These are phyloP conservation scores for Metschnikowia proteae DNA, from an alignment of 805 yeast genomes.

Conservation along the genomic window DNA sequence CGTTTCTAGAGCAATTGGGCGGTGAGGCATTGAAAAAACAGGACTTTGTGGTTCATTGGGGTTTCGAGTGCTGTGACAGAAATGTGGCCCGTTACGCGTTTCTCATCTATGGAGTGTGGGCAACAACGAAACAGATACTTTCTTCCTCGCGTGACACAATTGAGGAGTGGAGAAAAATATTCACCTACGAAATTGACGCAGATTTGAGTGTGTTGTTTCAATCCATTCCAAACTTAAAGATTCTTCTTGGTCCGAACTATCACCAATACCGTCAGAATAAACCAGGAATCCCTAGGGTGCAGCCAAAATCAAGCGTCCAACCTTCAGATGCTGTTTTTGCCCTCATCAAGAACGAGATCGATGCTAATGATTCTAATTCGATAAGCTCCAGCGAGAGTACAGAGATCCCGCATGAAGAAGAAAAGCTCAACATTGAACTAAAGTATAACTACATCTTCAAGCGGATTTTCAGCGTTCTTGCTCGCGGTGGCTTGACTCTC, in stretches of 20 bases:
- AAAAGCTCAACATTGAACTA: conserved; percentile 32
- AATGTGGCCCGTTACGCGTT: conserved; percentile 34
- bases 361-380: conserved; percentile 4
- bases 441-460: conserved; percentile 42
- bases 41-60: conserved; percentile 31
- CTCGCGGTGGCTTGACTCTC: conserved; percentile 41
- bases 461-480: conserved; percentile 38
- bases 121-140: conserved; percentile 39
- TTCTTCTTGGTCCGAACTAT: conserved; percentile 43
- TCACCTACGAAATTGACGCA: conserved; percentile 35
- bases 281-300: background rate
- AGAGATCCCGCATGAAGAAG: conserved; percentile 15
- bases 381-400: background rate
- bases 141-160: conserved; percentile 33
- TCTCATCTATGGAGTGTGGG: conserved; percentile 36
- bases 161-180: conserved; percentile 37
- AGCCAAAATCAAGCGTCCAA: background rate
- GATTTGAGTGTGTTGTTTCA: conserved; percentile 41
- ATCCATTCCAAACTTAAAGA: conserved; percentile 44
- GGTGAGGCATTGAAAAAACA: conserved; percentile 30
- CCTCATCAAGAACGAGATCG: conserved; percentile 8
- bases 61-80: conserved; percentile 22
- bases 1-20: conserved; percentile 38
- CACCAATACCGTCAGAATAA: conserved; percentile 9
- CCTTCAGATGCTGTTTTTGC: conserved; percentile 3